Base-by-base conservation (phyloP, 2,329 filamentous ascomycete genomes). In the Ascochyta clinopodiicola region DNA sequence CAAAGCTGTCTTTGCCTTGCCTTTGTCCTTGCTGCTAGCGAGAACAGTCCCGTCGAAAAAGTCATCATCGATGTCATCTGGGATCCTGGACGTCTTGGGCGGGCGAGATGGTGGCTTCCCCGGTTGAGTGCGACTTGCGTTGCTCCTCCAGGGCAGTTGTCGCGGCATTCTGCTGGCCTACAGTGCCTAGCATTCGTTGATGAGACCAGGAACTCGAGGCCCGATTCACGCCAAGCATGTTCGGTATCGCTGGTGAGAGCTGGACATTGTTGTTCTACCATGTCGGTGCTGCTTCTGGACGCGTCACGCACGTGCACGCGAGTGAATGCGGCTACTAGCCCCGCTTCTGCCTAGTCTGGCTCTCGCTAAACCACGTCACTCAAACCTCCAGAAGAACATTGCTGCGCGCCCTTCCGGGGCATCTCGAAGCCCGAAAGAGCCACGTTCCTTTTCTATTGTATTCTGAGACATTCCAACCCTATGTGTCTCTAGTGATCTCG, bases 141-240 rank as follows among this genome's bases (percentile, higher is more conserved):
- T 68, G 40, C 68, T 75, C 51, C 81, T 78, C 82, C 83, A 85
- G 2, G 83, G 83, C 6, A 85, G 64, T 57, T 79, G 78, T 62
- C 83, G 80, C 21, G 81, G 75, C 83, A 85, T 85, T 60, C 58
- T 42, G 29, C 52, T 44, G 32, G 42, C 17, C 36, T 46, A 49
- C 29, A 21, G 27, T 13, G 22, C 31, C 40, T n/a, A 39, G 3
- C 31, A 22, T 21, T n/a, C 1, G 7, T 38, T 36, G 22, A 38
- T 27, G 36, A 19, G n/a, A 40, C 54, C 44, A 59, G 15, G 34
- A 22, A 44, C 5, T 29, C 10, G 19, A 27, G 6, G 2, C 15
- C 17, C 19, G 9, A 8, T 34, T 36, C 29, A 10, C 10, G 13
- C 21, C 27, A 25, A 44, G 44, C 51, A 44, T 49, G 10, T 49